Conservation (phyloP, 768 basidiomycete genomes). For the Lactarius indigo region DNA sequence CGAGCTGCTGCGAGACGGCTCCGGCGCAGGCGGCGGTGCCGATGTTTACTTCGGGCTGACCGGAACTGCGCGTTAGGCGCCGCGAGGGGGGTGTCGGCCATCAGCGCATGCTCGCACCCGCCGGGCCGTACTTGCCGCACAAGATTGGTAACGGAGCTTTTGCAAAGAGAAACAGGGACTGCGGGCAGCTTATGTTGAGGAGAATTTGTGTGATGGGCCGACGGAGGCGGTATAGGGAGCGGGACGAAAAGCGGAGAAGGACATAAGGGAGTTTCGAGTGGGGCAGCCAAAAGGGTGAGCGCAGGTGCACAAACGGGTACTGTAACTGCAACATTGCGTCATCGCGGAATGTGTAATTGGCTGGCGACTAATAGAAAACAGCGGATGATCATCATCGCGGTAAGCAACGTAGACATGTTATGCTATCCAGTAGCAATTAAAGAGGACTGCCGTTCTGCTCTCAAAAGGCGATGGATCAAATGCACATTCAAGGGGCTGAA, state of each 20-base stretch:
- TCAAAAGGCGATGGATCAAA: too few species aligned
- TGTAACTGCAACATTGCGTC: too few species aligned
- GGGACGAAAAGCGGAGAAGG: neutral
- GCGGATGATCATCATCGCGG: too few species aligned
- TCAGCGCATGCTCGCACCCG: slow-evolving; percentile 93
- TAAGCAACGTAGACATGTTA: too few species aligned
- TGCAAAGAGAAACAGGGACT: too few species aligned
- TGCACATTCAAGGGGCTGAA: too few species aligned
- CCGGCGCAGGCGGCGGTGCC: slow-evolving; percentile 95
- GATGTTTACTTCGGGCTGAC: slow-evolving; percentile 96
- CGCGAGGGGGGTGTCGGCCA: slow-evolving; percentile 95
- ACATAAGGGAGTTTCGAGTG: slow-evolving; percentile 4
- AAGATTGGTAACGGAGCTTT: neutral
- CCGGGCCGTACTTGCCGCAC: slow-evolving; percentile 69
- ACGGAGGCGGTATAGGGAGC: neutral
- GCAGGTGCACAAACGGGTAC: too few species aligned
- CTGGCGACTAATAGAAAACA: too few species aligned
- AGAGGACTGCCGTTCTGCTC: too few species aligned
- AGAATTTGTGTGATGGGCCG: neutral
- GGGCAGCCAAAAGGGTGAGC: neutral
- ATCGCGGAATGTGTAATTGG: too few species aligned
- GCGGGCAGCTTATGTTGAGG: too few species aligned
- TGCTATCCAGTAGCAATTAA: too few species aligned
- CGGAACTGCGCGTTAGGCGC: slow-evolving; percentile 88
- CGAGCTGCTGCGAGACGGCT: slow-evolving; percentile 92